Base-by-base conservation (phyloP, 2,329 filamentous ascomycete species). In the Teratosphaeria nubilosa region DNA sequence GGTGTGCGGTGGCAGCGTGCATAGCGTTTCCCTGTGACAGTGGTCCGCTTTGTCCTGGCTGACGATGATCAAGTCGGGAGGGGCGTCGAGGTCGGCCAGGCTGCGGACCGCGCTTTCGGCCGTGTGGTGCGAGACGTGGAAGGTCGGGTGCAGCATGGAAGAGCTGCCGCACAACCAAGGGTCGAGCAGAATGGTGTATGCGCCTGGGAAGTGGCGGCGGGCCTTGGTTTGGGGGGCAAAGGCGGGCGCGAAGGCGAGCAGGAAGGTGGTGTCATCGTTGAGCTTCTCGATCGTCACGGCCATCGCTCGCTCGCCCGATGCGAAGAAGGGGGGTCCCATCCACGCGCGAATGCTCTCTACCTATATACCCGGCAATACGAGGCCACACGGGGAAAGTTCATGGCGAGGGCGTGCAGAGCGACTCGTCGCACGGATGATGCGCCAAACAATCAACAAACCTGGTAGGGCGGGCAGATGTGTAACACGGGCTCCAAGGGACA, bases 101-200 rank as follows among this genome's bases (percentile, higher is more conserved):
- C 84, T 83, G 0, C 77, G 73, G 59, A 89, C 78, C 63, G 80
- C 84, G 52, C 83, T 75, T 27, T 76, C 75, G 20, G 77, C 70
- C 51, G 76, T 82, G 62, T 84, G 83, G 52, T 77, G 77, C 1
- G 83, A 80, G 45, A 78, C 79, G 22, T 84, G 84, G 70, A 88
- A 84, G 66, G 77, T 79, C 30, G 81, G 76, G 65, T 83, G 82
- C 65, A 82, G 77, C 61, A 86, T 80, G 56, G 80, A 81, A 11
- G 83, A 83, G 3, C 80, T 74, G 0, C 84, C 84, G 11, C 77
- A 76, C 32, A 89, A 77, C 84, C 86, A 90, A 3, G 88, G 87
- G 69, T 91, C 87, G 55, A 90, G 72, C 48, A 91, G 78, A 56
- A 91, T 80, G 16, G 81, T 84, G 70, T 86, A 90, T 3, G 80